These are phyloP conservation scores for Cryoendolithus antarcticus DNA, from an alignment of 2,329 filamentous ascomycete species.

Conservation along the genomic window DNA sequence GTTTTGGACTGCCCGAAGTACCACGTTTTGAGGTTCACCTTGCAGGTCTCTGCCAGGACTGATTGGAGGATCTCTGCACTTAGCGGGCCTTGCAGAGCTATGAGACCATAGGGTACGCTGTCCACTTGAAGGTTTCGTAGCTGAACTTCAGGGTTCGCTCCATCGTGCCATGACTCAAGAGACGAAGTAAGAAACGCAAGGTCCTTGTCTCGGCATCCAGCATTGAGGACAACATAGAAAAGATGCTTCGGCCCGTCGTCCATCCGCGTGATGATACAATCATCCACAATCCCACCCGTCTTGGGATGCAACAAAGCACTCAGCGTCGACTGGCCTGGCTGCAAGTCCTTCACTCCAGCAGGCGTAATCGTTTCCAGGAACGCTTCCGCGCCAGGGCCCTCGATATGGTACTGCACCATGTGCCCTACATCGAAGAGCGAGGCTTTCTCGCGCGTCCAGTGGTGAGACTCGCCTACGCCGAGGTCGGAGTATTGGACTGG, in stretches of 20 bases:
- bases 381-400: slow-evolving; percentile 63
- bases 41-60: slow-evolving; percentile 43
- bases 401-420: slow-evolving; percentile 83
- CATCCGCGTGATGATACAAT: slow-evolving; percentile 81
- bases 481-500: slow-evolving; percentile 75
- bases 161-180: slow-evolving; percentile 48
- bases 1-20: slow-evolving; percentile 70
- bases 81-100: slow-evolving; percentile 82
- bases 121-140: slow-evolving; percentile 23
- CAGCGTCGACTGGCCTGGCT: slow-evolving; percentile 60
- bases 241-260: slow-evolving; percentile 35
- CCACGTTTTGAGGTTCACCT: slow-evolving; percentile 46
- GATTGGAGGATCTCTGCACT: slow-evolving; percentile 56
- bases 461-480: slow-evolving; percentile 72
- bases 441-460: slow-evolving; percentile 75
- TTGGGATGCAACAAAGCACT: slow-evolving; percentile 69
- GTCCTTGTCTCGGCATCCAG: slow-evolving; percentile 83
- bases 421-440: slow-evolving; percentile 94
- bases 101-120: slow-evolving; percentile 55
- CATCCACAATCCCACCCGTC: slow-evolving; percentile 87
- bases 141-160: slow-evolving; percentile 28
- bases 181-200: slow-evolving; percentile 61
- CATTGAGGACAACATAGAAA: slow-evolving; percentile 94
- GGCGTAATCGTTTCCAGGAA: slow-evolving; percentile 83
- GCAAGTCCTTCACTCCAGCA: slow-evolving; percentile 53